Evolutionary conservation across 768 basidiomycete species (phyloP), one percentile per base, ranked within the genome.

Genomic region (Mycena albidolilacea): DNA sequence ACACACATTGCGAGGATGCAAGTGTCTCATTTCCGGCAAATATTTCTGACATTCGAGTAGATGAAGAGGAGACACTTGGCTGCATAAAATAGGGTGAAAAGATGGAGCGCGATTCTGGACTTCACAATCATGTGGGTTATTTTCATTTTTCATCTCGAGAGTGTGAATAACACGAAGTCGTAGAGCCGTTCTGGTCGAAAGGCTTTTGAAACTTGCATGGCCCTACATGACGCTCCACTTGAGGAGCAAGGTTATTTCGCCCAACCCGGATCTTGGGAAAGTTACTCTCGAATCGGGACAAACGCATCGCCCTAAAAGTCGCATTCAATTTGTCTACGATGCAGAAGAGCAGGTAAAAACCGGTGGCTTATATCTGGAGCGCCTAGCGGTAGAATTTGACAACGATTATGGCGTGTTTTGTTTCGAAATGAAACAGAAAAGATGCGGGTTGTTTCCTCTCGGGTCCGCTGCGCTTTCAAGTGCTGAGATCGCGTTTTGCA

Each of bases 181-280:
- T 83, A 81, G 89, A 69, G 88, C 87, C 60, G 89, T 89, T 73
- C 83, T 89, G 35, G 84, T 86, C 66, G 78, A 77, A n/a, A 76
- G 88, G 59, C 70, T 86, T 7, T 81, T 77, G 43, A 81, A 83
- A 15, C 76, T 85, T 7, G 85, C 85, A 2, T 72, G 78, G 5
- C 83, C 83, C 5, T 81, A 83, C 60, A 80, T 83, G 67, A 82
- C 81, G 0, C 79, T 89, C 11, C 78, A 80, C 1, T 78, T 84
- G 11, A 77, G 79, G 43, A 81, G 79, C 43, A 81, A 82, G 30
- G 87, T 87, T 23, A 81, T 81, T 1, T 71, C 69, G 38, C 54
- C 81, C 38, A 64, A 83, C 21, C 72, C 77, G 1, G 10, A 70
- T 7, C 70, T 75, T 2, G 59, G 57, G 48, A 81, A 76, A 15